phyloP scores from a whole-genome alignment of 805 yeast species.

The Pichia phayaonensis region DNA sequence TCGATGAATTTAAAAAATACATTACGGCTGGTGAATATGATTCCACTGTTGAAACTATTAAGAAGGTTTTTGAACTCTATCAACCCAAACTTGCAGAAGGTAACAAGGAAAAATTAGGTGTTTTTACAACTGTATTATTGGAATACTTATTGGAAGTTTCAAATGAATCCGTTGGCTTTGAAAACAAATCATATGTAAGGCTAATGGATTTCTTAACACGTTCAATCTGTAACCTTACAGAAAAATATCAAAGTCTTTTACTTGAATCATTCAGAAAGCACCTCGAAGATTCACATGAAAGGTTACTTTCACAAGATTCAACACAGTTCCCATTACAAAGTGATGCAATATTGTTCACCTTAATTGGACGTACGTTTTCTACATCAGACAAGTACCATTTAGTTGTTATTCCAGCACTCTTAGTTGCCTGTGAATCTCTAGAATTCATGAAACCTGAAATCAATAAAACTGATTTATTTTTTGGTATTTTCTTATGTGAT shows the following conservation, averaged over 20 bases:
- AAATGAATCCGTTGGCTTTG: slow-evolving; percentile 15
- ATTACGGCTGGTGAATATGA: slow-evolving; percentile 27
- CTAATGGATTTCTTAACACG: slow-evolving; percentile 33
- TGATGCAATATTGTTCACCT: slow-evolving; percentile 60
- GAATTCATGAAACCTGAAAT: slow-evolving; percentile 33
- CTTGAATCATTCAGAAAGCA: slow-evolving; percentile 56
- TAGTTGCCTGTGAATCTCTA: slow-evolving; percentile 65
- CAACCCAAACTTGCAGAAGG: slow-evolving; percentile 78
- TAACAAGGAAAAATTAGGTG: slow-evolving; percentile 65
- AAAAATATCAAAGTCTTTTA: slow-evolving; percentile 54
- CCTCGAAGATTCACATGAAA: slow-evolving; percentile 46
- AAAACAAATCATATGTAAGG: slow-evolving; percentile 22
- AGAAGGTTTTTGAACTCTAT: slow-evolving; percentile 48
- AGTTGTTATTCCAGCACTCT: slow-evolving; percentile 75
- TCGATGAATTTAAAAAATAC: slow-evolving; percentile 35
- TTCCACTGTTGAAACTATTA: slow-evolving; percentile 42
- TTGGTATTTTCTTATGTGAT: slow-evolving; percentile 62
- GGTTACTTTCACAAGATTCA: slow-evolving; percentile 30
- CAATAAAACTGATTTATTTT: slow-evolving; percentile 33
- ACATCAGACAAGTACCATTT: slow-evolving; percentile 95
- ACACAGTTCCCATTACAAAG: slow-evolving; percentile 31
- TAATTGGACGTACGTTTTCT: slow-evolving; percentile 76
- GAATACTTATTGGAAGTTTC: slow-evolving; percentile 51
- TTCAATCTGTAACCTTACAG: slow-evolving; percentile 50
- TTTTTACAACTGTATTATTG: slow-evolving; percentile 54